phyloP scores from a whole-genome alignment of 2,329 filamentous ascomycete genomes.

The Xylaria sp. region DNA sequence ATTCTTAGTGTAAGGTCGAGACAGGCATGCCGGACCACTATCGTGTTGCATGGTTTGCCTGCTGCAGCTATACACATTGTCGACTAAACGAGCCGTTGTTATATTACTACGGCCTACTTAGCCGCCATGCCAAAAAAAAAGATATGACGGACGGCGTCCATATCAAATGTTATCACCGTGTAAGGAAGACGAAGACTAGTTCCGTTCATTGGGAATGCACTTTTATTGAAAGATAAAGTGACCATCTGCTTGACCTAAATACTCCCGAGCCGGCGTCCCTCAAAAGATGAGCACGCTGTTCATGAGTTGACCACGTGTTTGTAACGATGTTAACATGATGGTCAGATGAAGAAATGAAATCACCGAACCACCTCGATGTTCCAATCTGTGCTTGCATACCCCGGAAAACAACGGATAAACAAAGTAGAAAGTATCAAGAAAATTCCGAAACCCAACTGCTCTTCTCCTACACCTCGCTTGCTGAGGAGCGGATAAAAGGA shows the following conservation, averaged over 20 bases:
- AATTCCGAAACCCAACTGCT: constrained; percentile 7
- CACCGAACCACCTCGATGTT: constrained; percentile 12
- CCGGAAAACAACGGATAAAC: neutral
- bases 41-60: neutral
- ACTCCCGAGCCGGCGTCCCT: neutral
- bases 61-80: neutral
- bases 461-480: constrained; percentile 20
- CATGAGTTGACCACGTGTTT: neutral
- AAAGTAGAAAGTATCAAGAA: neutral
- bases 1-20: too few species aligned
- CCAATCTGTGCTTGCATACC: neutral
- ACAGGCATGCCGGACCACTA: too few species aligned
- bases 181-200: too few species aligned
- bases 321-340: neutral
- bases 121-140: neutral
- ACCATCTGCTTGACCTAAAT: neutral
- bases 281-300: neutral
- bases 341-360: neutral
- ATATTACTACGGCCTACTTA: neutral
- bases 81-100: too few species aligned
- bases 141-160: neutral
- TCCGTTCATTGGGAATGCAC: constrained; percentile 6
- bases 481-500: constrained; percentile 12
- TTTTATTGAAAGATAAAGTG: constrained; percentile 19
- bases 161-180: neutral